Percentiles rank a stretch among this genome's conserved stretches.
These are phyloP conservation scores for Fusarium sp. DNA, from an alignment of 2,329 filamentous ascomycete genomes.

Conservation along the genomic window DNA sequence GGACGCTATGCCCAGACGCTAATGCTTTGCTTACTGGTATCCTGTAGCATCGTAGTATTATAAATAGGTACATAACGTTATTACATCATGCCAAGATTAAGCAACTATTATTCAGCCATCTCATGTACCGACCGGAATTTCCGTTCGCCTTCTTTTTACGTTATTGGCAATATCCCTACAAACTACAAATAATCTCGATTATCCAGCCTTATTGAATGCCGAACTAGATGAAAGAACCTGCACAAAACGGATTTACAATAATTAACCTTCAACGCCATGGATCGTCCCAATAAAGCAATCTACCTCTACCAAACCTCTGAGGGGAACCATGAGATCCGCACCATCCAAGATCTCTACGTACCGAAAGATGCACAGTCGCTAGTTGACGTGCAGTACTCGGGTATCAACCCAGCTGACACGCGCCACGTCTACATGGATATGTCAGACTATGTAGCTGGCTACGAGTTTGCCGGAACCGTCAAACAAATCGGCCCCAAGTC, in stretches of 20 bases:
- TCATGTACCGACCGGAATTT: not conserved
- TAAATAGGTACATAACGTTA: not conserved
- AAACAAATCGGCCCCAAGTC: not conserved
- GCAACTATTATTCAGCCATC: not conserved
- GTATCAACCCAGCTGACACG: constrained; percentile 31
- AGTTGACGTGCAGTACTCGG: constrained; percentile 29
- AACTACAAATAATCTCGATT: not conserved
- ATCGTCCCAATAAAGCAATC: constrained; percentile 11
- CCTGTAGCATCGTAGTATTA: not conserved
- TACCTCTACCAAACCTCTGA: not conserved
- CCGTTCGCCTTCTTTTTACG: not conserved
- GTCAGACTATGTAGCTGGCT: constrained; percentile 16
- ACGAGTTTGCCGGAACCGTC: constrained; percentile 19
- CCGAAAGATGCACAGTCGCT: constrained; percentile 6
- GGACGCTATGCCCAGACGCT: too few species aligned
- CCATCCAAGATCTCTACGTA: not conserved
- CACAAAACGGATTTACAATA: rapidly evolving
- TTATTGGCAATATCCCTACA: not conserved
- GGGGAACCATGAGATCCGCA: not conserved
- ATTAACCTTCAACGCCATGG: not conserved
- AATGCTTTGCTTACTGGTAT: not conserved
- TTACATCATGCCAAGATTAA: not conserved
- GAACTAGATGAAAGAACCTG: not conserved
- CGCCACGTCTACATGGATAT: constrained; percentile 19
- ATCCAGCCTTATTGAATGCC: too few species aligned